Conservation (phyloP, 202 grass and related monocot species). For the Setaria viridis region DNA sequence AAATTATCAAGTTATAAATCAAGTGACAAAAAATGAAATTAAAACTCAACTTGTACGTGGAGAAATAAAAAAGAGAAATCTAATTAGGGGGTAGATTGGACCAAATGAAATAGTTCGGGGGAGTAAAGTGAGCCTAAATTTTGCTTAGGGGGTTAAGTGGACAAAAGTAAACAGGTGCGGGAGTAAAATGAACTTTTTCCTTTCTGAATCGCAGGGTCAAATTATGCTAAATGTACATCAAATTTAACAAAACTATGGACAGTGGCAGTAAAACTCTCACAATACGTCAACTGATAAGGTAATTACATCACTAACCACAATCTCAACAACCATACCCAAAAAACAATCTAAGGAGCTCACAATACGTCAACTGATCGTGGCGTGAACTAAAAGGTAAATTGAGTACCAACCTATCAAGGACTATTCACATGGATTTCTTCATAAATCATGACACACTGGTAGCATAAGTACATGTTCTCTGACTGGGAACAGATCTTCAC, state of each 20-base stretch:
- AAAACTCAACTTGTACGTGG: too few species aligned
- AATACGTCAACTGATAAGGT: neutral
- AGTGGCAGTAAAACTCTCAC: neutral
- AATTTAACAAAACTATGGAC: neutral
- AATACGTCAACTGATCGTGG: too few species aligned
- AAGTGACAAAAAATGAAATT: too few species aligned
- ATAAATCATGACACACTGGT: neutral
- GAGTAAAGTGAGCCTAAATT: too few species aligned
- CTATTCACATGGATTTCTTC: neutral
- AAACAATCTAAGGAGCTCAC: neutral
- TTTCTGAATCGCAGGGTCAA: neutral
- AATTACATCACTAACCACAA: neutral
- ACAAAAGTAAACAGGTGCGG: too few species aligned
- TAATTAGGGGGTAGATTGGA: too few species aligned
- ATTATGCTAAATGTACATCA: neutral
- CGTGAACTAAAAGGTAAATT: neutral
- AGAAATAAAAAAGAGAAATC: too few species aligned
- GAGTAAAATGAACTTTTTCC: too few species aligned
- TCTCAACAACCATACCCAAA: neutral
- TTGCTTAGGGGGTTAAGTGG: too few species aligned
- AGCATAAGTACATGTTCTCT: neutral
- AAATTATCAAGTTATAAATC: too few species aligned
- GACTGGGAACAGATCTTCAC: neutral
- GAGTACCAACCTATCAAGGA: neutral
- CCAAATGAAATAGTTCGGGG: too few species aligned